These are phyloP conservation scores for Capsicum rhomboideum DNA, from an alignment of 257 asterid genomes.

Conservation along the genomic window DNA sequence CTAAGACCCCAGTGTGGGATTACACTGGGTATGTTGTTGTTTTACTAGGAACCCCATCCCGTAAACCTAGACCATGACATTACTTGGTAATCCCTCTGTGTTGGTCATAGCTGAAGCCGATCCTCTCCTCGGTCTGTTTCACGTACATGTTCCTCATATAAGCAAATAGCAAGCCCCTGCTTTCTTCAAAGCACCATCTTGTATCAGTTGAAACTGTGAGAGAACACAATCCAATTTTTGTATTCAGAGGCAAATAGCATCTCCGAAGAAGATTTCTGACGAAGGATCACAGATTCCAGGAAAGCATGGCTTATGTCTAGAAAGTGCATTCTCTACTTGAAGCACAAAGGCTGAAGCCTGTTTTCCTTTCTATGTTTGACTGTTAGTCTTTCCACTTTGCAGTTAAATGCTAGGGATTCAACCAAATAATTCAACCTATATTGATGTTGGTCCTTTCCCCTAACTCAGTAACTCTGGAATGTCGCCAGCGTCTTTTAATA, in stretches of 20 bases:
- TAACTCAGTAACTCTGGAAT: conserved; percentile 32
- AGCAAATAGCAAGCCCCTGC: not conserved
- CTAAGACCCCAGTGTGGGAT: no score
- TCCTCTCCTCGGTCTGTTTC: not conserved
- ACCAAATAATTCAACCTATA: not conserved
- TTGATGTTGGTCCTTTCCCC: conserved; percentile 4
- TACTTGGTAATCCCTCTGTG: no score
- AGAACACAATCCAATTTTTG: not conserved
- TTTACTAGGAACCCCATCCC: not conserved
- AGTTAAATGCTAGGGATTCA: not conserved
- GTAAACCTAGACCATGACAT: not conserved
- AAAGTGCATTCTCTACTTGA: not conserved
- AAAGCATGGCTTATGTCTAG: not conserved
- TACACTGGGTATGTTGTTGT: not conserved
- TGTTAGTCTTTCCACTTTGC: not conserved
- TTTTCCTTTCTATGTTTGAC: not conserved
- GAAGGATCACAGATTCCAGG: not conserved
- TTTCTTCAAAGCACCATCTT: not conserved
- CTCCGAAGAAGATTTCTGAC: not conserved
- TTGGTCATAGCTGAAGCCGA: no score
- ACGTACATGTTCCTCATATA: not conserved
- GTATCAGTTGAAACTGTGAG: not conserved
- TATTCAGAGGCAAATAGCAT: not conserved
- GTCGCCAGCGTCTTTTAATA: conserved; percentile 47
- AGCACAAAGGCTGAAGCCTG: not conserved